These are phyloP conservation scores for Podila clonocystis DNA, from an alignment of 192 early-diverging fungal species.

Conservation along the genomic window DNA sequence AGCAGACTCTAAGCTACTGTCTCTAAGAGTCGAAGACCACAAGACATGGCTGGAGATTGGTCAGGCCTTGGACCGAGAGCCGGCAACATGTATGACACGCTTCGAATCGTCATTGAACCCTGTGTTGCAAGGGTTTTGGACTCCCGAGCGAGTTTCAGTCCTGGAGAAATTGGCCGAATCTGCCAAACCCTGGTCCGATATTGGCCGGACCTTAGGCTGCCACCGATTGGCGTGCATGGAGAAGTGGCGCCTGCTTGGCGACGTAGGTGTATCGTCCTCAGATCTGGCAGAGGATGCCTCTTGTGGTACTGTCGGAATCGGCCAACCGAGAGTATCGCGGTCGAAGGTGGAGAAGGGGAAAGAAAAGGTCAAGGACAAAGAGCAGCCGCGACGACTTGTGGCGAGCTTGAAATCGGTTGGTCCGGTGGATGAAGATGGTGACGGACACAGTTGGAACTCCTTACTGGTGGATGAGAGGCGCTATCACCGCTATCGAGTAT, in stretches of 20 bases:
- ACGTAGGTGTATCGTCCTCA: neutral
- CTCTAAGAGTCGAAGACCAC: slow-evolving; percentile 11
- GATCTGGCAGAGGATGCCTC: neutral
- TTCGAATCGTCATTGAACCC: slow-evolving; percentile 33
- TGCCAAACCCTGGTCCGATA: slow-evolving; percentile 24
- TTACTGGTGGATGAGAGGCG: slow-evolving; percentile 16
- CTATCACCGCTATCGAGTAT: slow-evolving; percentile 9
- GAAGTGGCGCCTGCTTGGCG: slow-evolving; percentile 16
- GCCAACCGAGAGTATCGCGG: too few relatives aligned
- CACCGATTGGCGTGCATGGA: slow-evolving; percentile 41
- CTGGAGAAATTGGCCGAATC: slow-evolving; percentile 8
- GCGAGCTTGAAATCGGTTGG: slow-evolving; percentile 1
- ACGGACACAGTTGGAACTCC: slow-evolving; percentile 20
- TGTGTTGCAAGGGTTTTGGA: slow-evolving; percentile 20
- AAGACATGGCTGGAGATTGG: slow-evolving; percentile 43
- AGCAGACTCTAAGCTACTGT: slow-evolving; percentile 15
- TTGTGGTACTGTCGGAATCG: too few relatives aligned
- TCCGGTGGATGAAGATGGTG: slow-evolving; percentile 16
- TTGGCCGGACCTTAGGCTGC: slow-evolving; percentile 13
- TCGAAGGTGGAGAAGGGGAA: neutral
- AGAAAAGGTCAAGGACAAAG: neutral
- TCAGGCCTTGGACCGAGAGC: slow-evolving; percentile 12
- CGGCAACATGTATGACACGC: slow-evolving; percentile 33
- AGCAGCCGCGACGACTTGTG: slow-evolving; percentile 1
- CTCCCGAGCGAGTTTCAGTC: slow-evolving; percentile 7